Evolutionary conservation across 208 protist species (phyloP).

Genomic region (Leishmania arabica): DNA sequence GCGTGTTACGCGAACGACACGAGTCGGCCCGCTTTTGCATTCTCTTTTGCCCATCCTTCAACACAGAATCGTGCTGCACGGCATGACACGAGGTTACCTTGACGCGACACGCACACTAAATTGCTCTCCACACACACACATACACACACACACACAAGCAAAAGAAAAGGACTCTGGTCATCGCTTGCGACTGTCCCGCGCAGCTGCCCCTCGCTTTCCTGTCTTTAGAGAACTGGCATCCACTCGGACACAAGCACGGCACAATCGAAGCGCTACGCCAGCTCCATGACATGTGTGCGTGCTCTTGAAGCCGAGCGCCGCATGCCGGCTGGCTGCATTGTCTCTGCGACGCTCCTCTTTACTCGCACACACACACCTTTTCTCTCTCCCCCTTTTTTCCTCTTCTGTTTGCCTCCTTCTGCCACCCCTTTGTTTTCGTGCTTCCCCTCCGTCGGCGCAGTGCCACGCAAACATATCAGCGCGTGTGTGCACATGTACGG

Average conservation of each 20-base stretch:
- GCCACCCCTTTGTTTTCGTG: background rate
- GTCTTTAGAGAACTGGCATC: background rate
- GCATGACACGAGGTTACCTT: background rate
- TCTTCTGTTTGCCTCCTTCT: background rate
- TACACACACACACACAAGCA: background rate
- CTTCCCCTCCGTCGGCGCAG: background rate
- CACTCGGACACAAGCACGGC: background rate
- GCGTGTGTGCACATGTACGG: background rate
- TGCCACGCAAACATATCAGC: background rate
- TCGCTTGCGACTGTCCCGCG: background rate
- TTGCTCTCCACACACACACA: background rate
- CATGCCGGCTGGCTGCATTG: background rate
- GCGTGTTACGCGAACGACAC: background rate
- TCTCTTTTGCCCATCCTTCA: background rate
- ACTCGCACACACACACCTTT: background rate
- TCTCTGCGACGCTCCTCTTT: background rate
- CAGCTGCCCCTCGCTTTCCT: no score
- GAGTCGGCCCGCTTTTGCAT: background rate
- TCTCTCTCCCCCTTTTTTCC: background rate
- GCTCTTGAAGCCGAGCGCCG: background rate
- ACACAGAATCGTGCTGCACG: background rate
- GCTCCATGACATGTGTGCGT: background rate
- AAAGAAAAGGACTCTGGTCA: background rate
- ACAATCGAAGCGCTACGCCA: background rate
- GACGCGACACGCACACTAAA: background rate